Conservation (phyloP, 1,284 basidiomycete species). For the Athelia psychrophila region DNA sequence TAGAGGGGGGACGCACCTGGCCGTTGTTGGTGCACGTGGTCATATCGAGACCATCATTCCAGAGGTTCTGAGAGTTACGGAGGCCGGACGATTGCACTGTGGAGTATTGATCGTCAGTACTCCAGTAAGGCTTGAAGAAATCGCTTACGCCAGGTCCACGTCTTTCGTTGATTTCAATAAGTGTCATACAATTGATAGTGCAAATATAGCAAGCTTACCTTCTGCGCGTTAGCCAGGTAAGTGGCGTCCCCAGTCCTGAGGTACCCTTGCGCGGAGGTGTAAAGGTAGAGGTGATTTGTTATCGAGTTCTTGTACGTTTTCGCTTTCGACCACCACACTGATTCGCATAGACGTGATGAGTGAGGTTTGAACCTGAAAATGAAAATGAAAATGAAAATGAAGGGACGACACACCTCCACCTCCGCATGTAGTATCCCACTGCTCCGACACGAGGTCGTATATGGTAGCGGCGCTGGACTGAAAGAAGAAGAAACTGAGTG, state of each 20-base stretch:
- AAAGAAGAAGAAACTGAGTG: neutral
- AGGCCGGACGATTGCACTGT: conserved; percentile 22
- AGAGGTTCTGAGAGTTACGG: conserved; percentile 23
- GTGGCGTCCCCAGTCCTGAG: conserved; percentile 6
- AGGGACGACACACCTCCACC: conserved; percentile 5
- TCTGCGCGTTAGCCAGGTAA: conserved; percentile 7
- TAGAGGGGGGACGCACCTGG: neutral
- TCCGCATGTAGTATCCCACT: conserved; percentile 9
- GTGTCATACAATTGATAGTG: neutral
- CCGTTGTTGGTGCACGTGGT: conserved; percentile 21
- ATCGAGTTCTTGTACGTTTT: conserved; percentile 10
- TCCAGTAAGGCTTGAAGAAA: neutral
- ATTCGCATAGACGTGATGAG: neutral
- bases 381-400: neutral
- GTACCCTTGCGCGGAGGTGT: conserved; percentile 9
- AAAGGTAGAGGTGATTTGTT: conserved; percentile 9
- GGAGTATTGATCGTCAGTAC: neutral
- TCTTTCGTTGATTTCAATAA: conserved; percentile 6
- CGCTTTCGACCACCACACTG: conserved; percentile 9
- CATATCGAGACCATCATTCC: conserved; percentile 20
- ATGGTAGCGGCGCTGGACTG: conserved; percentile 4
- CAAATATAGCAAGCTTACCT: neutral
- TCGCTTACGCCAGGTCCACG: conserved; percentile 23
- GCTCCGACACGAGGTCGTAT: conserved; percentile 6
- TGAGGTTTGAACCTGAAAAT: no score